phyloP scores from a whole-genome alignment of 768 basidiomycete genomes.

The Trametes sanguinea region DNA sequence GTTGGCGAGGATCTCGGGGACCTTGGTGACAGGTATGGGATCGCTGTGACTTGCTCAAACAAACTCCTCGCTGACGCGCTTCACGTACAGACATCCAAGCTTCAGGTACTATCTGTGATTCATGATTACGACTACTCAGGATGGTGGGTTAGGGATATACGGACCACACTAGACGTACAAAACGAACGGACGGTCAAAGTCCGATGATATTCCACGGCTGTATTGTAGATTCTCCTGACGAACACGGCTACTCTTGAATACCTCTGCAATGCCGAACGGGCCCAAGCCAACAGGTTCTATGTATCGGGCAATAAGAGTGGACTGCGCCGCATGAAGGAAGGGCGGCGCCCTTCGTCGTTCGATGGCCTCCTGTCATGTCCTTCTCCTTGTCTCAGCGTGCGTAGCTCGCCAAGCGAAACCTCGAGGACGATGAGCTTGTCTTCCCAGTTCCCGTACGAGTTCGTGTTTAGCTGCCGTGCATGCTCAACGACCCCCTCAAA shows the following conservation, averaged over 20 bases:
- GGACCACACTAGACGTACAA: background rate
- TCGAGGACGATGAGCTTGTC: slow-evolving; percentile 18
- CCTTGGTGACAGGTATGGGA: slow-evolving; percentile 31
- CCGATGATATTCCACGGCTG: background rate
- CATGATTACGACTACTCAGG: background rate
- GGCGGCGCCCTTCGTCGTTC: background rate
- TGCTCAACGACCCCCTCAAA: slow-evolving; percentile 11
- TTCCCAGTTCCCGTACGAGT: slow-evolving; percentile 18
- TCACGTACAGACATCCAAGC: slow-evolving; percentile 20
- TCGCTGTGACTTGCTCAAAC: background rate
- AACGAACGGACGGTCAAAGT: background rate
- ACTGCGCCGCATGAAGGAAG: background rate
- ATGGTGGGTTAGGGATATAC: background rate
- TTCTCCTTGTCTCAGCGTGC: background rate
- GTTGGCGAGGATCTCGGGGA: slow-evolving; percentile 33
- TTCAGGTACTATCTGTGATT: slow-evolving; percentile 26
- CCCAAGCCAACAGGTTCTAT: background rate
- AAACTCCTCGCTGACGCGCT: background rate
- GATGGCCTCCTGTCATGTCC: background rate
- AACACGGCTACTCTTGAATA: background rate
- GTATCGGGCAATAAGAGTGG: background rate
- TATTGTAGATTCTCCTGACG: background rate
- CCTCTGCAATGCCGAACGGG: background rate
- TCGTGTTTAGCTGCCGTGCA: slow-evolving; percentile 2
- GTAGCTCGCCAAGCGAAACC: slow-evolving; percentile 5